Evolutionary conservation across 345 rosid genomes (phyloP).

Genomic region (Geranium brycei): DNA sequence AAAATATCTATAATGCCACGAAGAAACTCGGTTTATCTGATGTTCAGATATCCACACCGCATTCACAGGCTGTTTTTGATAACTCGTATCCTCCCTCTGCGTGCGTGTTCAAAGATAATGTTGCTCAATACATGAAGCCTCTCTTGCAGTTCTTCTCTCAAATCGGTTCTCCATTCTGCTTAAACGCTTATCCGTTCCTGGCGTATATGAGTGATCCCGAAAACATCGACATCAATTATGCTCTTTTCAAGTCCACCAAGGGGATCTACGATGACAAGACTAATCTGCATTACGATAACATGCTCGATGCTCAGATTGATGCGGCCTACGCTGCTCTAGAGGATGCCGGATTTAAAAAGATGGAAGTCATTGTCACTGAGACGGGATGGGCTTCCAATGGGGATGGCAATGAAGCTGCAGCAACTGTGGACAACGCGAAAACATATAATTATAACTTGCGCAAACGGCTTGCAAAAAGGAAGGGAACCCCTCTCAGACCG

Average conservation of each 20-base stretch:
- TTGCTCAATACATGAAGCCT: slow-evolving; percentile 76
- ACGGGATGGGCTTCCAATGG: slow-evolving; percentile 97
- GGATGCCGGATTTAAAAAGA: slow-evolving; percentile 65
- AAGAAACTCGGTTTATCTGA: slow-evolving; percentile 41
- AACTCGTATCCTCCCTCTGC: slow-evolving; percentile 91
- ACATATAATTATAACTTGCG: slow-evolving; percentile 81
- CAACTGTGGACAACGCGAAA: slow-evolving; percentile 67
- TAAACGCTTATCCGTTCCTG: slow-evolving; percentile 90
- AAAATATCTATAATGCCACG: slow-evolving; percentile 58
- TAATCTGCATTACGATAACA: slow-evolving; percentile 70
- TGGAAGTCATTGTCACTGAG: slow-evolving; percentile 87
- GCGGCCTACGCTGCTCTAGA: slow-evolving; percentile 83
- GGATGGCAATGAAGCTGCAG: slow-evolving; percentile 74
- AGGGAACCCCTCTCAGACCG: slow-evolving; percentile 90
- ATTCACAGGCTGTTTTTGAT: slow-evolving; percentile 81
- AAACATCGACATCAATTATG: slow-evolving; percentile 82
- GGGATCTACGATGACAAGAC: slow-evolving; percentile 65
- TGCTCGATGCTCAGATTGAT: slow-evolving; percentile 98
- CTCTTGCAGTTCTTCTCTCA: slow-evolving; percentile 61
- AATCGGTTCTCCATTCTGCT: slow-evolving; percentile 86
- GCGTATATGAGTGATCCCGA: slow-evolving; percentile 60
- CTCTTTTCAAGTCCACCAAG: slow-evolving; percentile 61
- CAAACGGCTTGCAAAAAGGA: slow-evolving; percentile 85
- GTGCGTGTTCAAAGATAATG: slow-evolving; percentile 52
- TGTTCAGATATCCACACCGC: slow-evolving; percentile 82